A percentile compares a stretch with the other conserved stretches of the same genome.
Conservation (phyloP, 345 rosid genomes). For the Carallia pectinifolia region DNA sequence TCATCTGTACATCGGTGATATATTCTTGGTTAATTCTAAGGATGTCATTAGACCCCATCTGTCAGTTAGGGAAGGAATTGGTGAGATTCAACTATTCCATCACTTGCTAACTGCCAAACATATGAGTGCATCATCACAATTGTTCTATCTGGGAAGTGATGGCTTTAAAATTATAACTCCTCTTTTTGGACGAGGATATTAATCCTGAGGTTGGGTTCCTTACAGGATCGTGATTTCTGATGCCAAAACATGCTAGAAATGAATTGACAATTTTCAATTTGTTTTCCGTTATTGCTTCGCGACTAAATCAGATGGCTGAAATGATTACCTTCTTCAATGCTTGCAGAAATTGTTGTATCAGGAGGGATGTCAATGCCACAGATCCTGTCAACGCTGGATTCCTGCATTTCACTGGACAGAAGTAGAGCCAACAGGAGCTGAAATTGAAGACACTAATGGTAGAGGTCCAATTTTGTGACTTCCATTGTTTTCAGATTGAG, state of each 20-base stretch:
- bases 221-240: background rate
- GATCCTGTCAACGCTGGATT: constrained; percentile 65
- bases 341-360: constrained; percentile 91
- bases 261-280: background rate
- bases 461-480: constrained; percentile 22
- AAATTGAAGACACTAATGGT: constrained; percentile 37
- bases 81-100: constrained; percentile 42
- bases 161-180: no score
- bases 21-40: constrained; percentile 70
- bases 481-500: constrained; percentile 9
- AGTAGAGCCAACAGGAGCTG: constrained; percentile 58
- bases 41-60: constrained; percentile 96
- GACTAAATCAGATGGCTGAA: background rate
- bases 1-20: constrained; percentile 96
- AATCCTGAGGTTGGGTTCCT: background rate
- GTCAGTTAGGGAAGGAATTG: constrained; percentile 96
- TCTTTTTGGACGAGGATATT: background rate
- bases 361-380: constrained; percentile 99
- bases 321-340: constrained; percentile 14
- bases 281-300: background rate
- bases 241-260: constrained; percentile 1
- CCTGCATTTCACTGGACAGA: constrained; percentile 50
- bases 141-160: background rate
- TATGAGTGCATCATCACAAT: no score
- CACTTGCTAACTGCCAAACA: background rate